A percentile compares a stretch with the other conserved stretches of the same genome.
Evolutionary conservation across 139 green algal genomes (phyloP).

Genomic region (Micromonas pusilla): DNA sequence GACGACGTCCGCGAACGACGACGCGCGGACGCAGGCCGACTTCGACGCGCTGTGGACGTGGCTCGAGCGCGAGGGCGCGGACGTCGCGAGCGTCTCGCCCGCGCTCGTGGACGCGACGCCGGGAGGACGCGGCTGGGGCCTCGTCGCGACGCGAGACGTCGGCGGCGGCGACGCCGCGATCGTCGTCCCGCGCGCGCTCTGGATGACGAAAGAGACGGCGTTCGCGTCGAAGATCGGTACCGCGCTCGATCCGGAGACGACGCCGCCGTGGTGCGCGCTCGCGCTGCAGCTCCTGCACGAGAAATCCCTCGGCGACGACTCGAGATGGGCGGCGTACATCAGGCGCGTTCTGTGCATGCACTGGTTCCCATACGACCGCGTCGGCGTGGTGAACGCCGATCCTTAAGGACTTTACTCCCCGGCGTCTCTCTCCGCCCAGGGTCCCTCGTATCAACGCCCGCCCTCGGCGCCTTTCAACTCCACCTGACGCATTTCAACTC

Average conservation of each 20-base stretch:
- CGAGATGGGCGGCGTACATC: slow-evolving; percentile 1
- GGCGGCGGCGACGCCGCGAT: not conserved
- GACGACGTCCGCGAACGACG: not conserved
- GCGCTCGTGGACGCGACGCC: not conserved
- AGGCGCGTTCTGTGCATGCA: no score
- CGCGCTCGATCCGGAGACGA: not conserved
- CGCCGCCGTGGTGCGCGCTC: not conserved
- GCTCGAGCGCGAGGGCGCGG: not conserved
- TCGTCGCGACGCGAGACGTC: not conserved
- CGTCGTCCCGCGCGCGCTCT: not conserved
- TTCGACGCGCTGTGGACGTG: not conserved
- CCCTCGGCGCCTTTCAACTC: no score
- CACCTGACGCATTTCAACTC: no score
- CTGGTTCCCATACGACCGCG: no score
- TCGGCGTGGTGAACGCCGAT: no score
- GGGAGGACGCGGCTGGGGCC: not conserved
- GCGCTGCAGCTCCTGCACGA: slow-evolving; percentile 11
- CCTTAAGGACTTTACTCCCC: no score
- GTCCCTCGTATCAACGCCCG: no score
- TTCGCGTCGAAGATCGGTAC: not conserved
- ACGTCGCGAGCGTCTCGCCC: not conserved
- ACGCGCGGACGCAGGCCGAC: not conserved
- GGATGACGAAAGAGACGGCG: not conserved
- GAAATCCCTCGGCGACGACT: not conserved
- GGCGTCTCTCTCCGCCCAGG: no score